phyloP scores from a whole-genome alignment of 495 filamentous ascomycete genomes.

The Penicillium taxi region DNA sequence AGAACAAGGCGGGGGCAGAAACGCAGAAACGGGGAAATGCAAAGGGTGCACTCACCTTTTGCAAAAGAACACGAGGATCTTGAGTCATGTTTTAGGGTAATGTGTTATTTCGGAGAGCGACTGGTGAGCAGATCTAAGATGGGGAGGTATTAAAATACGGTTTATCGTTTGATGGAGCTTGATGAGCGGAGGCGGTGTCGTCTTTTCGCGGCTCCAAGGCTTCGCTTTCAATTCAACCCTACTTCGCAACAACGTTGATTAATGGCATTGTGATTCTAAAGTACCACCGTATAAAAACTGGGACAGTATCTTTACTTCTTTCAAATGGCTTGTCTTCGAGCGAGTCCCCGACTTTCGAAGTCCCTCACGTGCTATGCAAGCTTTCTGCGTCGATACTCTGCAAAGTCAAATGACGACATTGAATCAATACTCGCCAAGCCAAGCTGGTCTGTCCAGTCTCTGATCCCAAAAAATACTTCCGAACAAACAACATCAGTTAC shows the following conservation, averaged over 20 bases:
- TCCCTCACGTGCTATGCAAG: slow-evolving; percentile 8
- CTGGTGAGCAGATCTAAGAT: not conserved
- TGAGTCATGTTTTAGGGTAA: slow-evolving; percentile 25
- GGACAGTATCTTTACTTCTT: not conserved
- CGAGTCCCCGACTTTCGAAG: slow-evolving; percentile 12
- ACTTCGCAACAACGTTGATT: no score
- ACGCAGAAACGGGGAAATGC: slow-evolving; percentile 10
- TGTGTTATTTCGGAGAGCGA: slow-evolving; percentile 1
- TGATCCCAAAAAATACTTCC: slow-evolving; percentile 48
- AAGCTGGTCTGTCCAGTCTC: slow-evolving; percentile 76
- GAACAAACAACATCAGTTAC: slow-evolving; percentile 34
- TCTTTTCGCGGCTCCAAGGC: not conserved
- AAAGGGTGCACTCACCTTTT: slow-evolving; percentile 39
- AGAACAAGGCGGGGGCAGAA: slow-evolving; percentile 9
- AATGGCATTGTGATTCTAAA: not conserved
- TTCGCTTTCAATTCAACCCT: no score
- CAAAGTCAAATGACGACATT: slow-evolving; percentile 33
- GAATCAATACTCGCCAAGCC: slow-evolving; percentile 58
- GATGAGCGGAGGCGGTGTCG: slow-evolving; percentile 24
- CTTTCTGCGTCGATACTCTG: slow-evolving; percentile 19
- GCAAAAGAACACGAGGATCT: slow-evolving; percentile 53
- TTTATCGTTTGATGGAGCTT: slow-evolving; percentile 16
- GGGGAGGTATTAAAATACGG: slow-evolving; percentile 1
- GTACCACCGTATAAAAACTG: no score
- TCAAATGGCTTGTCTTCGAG: slow-evolving; percentile 14